Percentiles rank a stretch among this genome's conserved stretches.
phyloP scores from a whole-genome alignment of 2,329 filamentous ascomycete genomes.

The Alternaria sp. region DNA sequence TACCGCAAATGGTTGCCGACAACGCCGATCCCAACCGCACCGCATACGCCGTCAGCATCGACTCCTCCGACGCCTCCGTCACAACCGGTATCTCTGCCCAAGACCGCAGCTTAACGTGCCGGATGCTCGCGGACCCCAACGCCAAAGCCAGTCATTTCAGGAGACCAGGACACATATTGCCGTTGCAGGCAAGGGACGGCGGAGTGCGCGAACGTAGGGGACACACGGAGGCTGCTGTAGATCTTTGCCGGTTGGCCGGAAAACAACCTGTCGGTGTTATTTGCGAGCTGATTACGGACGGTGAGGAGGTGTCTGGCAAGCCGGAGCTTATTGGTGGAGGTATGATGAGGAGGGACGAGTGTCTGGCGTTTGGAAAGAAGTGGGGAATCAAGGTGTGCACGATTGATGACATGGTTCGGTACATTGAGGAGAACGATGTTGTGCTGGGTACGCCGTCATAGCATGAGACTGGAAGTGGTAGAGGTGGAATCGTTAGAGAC shows the following conservation, averaged over 20 bases:
- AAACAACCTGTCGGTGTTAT: conserved; percentile 79
- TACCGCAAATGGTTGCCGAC: conserved; percentile 89
- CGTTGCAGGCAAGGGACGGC: conserved; percentile 78
- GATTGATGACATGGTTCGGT: conserved; percentile 85
- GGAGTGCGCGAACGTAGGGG: conserved; percentile 82
- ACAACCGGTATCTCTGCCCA: conserved; percentile 91
- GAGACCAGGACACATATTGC: conserved; percentile 88
- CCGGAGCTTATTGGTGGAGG: conserved; percentile 73
- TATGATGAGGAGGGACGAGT: conserved; percentile 92
- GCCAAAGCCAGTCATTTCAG: conserved; percentile 69
- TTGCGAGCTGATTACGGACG: conserved; percentile 90
- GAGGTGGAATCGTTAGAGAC: not conserved
- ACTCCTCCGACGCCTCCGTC: conserved; percentile 70
- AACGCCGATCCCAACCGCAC: conserved; percentile 83
- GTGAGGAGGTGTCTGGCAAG: conserved; percentile 72
- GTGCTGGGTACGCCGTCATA: conserved; percentile 13
- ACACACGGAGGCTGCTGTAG: conserved; percentile 92
- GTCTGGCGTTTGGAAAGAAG: conserved; percentile 83
- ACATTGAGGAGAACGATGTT: conserved; percentile 79
- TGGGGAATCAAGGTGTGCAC: conserved; percentile 95
- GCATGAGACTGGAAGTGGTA: conserved; percentile 17
- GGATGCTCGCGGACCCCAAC: conserved; percentile 73
- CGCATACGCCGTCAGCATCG: conserved; percentile 91
- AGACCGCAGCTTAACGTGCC: conserved; percentile 84
- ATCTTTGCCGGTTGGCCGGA: conserved; percentile 86